Conservation (phyloP, 345 rosid genomes). For the Hypericum androsaemum region DNA sequence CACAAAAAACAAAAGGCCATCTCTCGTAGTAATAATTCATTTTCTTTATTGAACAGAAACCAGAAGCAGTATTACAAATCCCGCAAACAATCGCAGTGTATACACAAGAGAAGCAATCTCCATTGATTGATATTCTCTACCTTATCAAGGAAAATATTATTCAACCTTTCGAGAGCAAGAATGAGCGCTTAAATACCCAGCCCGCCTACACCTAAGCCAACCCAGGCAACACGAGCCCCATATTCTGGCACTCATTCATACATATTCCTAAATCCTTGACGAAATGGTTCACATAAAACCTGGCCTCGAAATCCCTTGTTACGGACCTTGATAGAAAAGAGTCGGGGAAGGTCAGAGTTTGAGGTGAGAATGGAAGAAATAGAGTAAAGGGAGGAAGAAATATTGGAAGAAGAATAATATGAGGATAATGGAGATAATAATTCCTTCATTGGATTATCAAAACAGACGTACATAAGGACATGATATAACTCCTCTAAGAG, state of each 20-base stretch:
- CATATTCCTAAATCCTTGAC: slow-evolving; percentile 87
- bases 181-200: slow-evolving; percentile 75
- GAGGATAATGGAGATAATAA: too few relatives aligned
- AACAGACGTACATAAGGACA: too few relatives aligned
- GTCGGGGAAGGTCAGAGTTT: too few relatives aligned
- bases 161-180: slow-evolving; percentile 75
- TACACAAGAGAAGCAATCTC: slow-evolving; percentile 6
- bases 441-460: too few relatives aligned
- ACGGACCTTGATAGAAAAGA: too few relatives aligned
- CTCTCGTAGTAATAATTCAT: too few relatives aligned
- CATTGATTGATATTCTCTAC: slow-evolving; percentile 6
- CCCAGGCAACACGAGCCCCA: slow-evolving; percentile 84
- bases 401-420: too few relatives aligned
- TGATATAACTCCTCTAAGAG: too few relatives aligned
- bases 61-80: neutral
- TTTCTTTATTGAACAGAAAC: too few relatives aligned
- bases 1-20: too few relatives aligned
- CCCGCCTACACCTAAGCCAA: slow-evolving; percentile 68
- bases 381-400: too few relatives aligned
- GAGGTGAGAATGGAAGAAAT: too few relatives aligned
- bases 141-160: slow-evolving; percentile 43
- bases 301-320: slow-evolving; percentile 70
- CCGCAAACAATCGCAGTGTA: neutral
- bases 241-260: slow-evolving; percentile 63
- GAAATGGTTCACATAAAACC: slow-evolving; percentile 80